Percentiles rank a stretch among this genome's conserved stretches.
These are phyloP conservation scores for Pseudopithomyces chartarum DNA, from an alignment of 2,329 filamentous ascomycete species.

Conservation along the genomic window DNA sequence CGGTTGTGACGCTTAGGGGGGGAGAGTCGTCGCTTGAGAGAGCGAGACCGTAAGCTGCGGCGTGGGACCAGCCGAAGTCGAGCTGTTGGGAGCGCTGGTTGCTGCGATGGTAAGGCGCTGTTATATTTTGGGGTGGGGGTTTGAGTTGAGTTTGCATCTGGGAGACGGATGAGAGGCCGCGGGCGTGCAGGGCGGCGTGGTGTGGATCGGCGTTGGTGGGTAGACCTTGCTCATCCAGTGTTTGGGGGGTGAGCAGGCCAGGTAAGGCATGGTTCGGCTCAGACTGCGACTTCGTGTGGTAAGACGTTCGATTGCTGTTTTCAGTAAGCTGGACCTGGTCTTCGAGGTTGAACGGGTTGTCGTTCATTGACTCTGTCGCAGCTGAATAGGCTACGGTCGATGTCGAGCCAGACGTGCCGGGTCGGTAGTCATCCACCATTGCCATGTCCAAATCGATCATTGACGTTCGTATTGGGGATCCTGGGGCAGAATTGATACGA, in stretches of 20 bases:
- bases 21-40: slow-evolving; percentile 36
- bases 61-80: slow-evolving; percentile 39
- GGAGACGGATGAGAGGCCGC: slow-evolving; percentile 41
- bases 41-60: slow-evolving; percentile 35
- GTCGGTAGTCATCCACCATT: slow-evolving; percentile 48
- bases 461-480: slow-evolving; percentile 45
- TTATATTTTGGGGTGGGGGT: slow-evolving; percentile 25
- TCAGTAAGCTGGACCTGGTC: slow-evolving; percentile 48
- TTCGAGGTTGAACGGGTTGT: slow-evolving; percentile 57
- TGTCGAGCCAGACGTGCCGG: slow-evolving; percentile 49
- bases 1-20: slow-evolving; percentile 36
- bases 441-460: slow-evolving; percentile 53
- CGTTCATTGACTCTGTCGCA: slow-evolving; percentile 47
- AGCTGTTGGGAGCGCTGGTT: slow-evolving; percentile 36
- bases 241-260: slow-evolving; percentile 43
- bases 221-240: slow-evolving; percentile 42
- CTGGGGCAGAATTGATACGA: slow-evolving; percentile 38
- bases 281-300: slow-evolving; percentile 48
- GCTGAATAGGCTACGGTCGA: slow-evolving; percentile 40
- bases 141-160: slow-evolving; percentile 37
- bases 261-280: slow-evolving; percentile 46
- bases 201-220: slow-evolving; percentile 35
- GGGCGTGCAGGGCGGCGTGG: slow-evolving; percentile 37
- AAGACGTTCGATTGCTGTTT: slow-evolving; percentile 45
- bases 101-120: slow-evolving; percentile 21